phyloP scores from a whole-genome alignment of 2,329 filamentous ascomycete genomes.

The Cytospora chrysosperma region DNA sequence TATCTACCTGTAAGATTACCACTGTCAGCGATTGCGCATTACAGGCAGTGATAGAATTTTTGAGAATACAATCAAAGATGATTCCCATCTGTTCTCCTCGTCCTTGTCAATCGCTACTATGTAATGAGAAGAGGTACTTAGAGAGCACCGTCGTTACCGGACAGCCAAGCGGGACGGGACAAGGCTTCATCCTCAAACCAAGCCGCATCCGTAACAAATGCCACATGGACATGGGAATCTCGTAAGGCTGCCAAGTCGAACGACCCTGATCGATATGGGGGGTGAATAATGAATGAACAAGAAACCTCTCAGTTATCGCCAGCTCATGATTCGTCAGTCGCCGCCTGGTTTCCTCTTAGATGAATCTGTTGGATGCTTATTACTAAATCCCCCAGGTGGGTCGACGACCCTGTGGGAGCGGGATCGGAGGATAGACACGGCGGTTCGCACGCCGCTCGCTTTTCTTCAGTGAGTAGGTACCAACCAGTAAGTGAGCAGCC shows the following conservation, averaged over 20 bases:
- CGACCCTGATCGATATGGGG: background rate
- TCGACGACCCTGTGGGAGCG: background rate
- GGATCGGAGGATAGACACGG: conserved; percentile 1
- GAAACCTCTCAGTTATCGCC: conserved; percentile 16
- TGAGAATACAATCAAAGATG: too few relatives aligned
- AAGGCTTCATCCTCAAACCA: background rate
- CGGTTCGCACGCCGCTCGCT: too few relatives aligned
- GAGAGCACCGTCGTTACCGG: background rate
- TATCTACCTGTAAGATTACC: too few relatives aligned
- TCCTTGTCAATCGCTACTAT: too few relatives aligned
- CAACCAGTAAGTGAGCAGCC: too few relatives aligned
- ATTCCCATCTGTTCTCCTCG: too few relatives aligned
- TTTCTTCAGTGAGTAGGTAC: too few relatives aligned
- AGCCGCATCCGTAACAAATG: background rate
- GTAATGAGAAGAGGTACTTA: too few relatives aligned
- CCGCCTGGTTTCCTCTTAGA: conserved; percentile 7
- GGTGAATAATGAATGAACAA: background rate
- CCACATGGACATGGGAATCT: too few relatives aligned
- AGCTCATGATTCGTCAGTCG: conserved; percentile 14
- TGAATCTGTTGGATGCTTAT: conserved; percentile 20
- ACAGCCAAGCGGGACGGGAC: background rate
- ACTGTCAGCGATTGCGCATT: too few relatives aligned
- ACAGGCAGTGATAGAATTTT: too few relatives aligned
- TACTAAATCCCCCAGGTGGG: conserved; percentile 3
- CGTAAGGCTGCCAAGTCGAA: background rate